Evolutionary conservation across 148 eudicot species (phyloP).

Genomic region (Talinum fruticosum): DNA sequence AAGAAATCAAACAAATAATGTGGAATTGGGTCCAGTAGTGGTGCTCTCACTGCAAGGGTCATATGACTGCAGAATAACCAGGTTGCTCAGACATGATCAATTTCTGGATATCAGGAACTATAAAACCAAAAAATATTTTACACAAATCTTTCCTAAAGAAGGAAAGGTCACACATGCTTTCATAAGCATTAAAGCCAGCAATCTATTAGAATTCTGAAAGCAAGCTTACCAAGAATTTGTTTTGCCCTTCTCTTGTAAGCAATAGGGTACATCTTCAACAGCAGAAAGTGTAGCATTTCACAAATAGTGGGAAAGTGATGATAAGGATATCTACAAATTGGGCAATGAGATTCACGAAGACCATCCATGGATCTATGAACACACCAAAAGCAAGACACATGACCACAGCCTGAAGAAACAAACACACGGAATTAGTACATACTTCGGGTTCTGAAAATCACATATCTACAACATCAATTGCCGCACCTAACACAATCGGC

Average conservation of each 20-base stretch:
- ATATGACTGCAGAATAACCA: not conserved
- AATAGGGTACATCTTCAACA: constrained; percentile 64
- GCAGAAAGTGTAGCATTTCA: constrained; percentile 60
- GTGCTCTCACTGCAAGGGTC: not conserved
- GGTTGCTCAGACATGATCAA: not conserved
- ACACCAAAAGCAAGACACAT: constrained; percentile 88
- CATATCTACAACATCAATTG: not conserved
- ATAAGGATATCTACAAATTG: constrained; percentile 68
- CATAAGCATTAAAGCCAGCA: not conserved
- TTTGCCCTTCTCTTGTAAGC: constrained; percentile 60
- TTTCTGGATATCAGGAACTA: not conserved
- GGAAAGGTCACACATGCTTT: not conserved
- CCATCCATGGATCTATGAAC: constrained; percentile 55
- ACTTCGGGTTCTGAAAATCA: not conserved
- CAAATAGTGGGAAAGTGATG: constrained; percentile 72
- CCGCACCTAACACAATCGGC: constrained; percentile 64
- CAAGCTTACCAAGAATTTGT: constrained; percentile 59
- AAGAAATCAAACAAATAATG: not conserved
- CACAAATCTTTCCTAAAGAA: not conserved
- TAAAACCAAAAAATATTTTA: not conserved
- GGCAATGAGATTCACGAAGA: constrained; percentile 56
- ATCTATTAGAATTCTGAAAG: not conserved
- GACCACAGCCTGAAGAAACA: constrained; percentile 69
- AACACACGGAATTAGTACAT: constrained; percentile 7
- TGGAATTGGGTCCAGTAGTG: not conserved